These are phyloP conservation scores for Solanum pennellii DNA, from an alignment of 257 asterid genomes.

Conservation along the genomic window DNA sequence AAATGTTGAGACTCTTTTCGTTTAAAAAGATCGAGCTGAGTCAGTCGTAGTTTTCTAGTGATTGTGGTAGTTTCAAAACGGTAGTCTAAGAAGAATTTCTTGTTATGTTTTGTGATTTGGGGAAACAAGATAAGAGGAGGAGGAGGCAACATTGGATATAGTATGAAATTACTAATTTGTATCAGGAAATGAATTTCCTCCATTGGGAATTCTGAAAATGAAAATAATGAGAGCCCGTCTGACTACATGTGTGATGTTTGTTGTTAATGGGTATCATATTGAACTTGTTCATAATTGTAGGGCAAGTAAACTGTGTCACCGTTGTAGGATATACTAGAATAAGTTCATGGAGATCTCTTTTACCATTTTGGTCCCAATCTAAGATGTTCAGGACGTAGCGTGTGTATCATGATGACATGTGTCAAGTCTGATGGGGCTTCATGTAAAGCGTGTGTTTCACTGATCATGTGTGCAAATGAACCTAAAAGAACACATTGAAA, in stretches of 20 bases:
- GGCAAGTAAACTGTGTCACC: background rate
- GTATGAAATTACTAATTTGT: background rate
- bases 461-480: background rate
- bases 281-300: background rate
- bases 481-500: background rate
- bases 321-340: background rate
- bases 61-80: background rate
- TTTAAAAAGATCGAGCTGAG: background rate
- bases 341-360: background rate
- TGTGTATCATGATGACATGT: background rate
- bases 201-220: background rate
- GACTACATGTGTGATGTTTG: background rate
- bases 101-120: background rate
- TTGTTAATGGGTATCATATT: background rate
- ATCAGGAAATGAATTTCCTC: background rate
- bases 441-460: background rate
- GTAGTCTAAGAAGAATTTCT: background rate
- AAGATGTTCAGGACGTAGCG: background rate
- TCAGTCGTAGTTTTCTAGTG: background rate
- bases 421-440: background rate
- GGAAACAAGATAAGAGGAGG: background rate
- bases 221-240: background rate
- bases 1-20: background rate
- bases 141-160: background rate
- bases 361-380: background rate